Percentiles rank a stretch among this genome's conserved stretches.
These are phyloP conservation scores for Bocquillonia castaneifolia DNA, from an alignment of 441 rosid species.

Conservation along the genomic window DNA sequence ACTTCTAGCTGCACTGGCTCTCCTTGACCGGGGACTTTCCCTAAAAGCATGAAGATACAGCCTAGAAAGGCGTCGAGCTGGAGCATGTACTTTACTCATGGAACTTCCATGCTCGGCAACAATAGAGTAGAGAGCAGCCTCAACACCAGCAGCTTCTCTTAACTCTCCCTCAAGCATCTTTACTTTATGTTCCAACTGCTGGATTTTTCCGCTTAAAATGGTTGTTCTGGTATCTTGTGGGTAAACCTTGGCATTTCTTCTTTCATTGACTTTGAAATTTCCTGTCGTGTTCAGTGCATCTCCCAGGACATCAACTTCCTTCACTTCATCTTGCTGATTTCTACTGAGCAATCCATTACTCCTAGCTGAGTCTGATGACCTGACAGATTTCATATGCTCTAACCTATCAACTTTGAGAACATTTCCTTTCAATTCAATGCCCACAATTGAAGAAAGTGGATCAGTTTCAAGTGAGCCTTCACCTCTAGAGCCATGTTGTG, in stretches of 20 bases:
- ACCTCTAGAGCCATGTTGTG: conserved; percentile 23
- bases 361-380: conserved; percentile 53
- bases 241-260: conserved; percentile 48
- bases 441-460: conserved; percentile 28
- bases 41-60: conserved; percentile 71
- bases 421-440: conserved; percentile 28
- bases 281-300: conserved; percentile 32
- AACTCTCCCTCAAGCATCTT: conserved; percentile 84
- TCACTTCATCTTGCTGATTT: conserved; percentile 34
- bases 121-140: conserved; percentile 83
- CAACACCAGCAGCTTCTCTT: conserved; percentile 87
- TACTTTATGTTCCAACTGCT: conserved; percentile 62
- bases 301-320: conserved; percentile 30
- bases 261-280: conserved; percentile 35
- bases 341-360: conserved; percentile 38
- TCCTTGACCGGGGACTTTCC: conserved; percentile 48
- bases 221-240: conserved; percentile 40
- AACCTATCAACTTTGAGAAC: conserved; percentile 37
- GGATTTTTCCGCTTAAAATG: conserved; percentile 55
- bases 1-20: conserved; percentile 77
- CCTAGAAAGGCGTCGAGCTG: conserved; percentile 93
- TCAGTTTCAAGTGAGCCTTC: conserved; percentile 23
- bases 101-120: conserved; percentile 94
- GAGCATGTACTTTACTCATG: conserved; percentile 85
- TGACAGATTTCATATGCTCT: conserved; percentile 69